Evolutionary conservation across 768 basidiomycete genomes (phyloP), one percentile per base, ranked within the genome.

Genomic region (Lactarius deliciosus): DNA sequence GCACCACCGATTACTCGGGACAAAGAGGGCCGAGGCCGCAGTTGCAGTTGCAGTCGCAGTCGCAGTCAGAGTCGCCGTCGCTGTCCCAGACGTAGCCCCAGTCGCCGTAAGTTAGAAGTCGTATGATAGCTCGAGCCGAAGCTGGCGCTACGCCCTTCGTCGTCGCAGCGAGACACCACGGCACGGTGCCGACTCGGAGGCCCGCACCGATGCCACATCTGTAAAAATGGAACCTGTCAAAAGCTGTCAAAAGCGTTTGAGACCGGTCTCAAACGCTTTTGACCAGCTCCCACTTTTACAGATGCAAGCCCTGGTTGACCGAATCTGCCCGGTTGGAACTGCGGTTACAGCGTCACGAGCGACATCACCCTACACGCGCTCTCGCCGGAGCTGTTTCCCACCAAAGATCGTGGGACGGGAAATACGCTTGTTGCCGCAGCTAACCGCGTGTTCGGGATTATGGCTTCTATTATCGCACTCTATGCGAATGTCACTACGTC

Each of bases 381-480:
- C 60, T 79, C 76, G 45, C 84, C 84, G 25, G 83, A 85, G 71
- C 65, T 85, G 22, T 85, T 85, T 75, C 84, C 84, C 16, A 81
- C 84, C 3, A 81, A 76, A 64, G 79, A 81, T 57, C 76, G 84
- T 63, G 85, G 85, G 11, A 86, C 85, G 1, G 85, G 85, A 25
- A 84, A 82, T 54, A 83, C 81, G 13, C 75, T 86, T 43, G 82
- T 82, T 28, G 77, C 83, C 2, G 77, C 79, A 15, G 80, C 83
- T 18, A 85, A 83, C 71, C 79, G 86, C n/a, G 71, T 88, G 50
- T 86, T 85, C 64, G 86, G 87, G 30, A 79, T 88, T 68, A 84
- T 86, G 79, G 80, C 84, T 1, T 81, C 81, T 1, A 78, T 85
- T 70, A 77, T 85, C 60, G 82, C 82, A 32, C 70, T 84, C 59